Conservation (phyloP, 345 rosid genomes). For the Erysimum cheiranthoides region DNA sequence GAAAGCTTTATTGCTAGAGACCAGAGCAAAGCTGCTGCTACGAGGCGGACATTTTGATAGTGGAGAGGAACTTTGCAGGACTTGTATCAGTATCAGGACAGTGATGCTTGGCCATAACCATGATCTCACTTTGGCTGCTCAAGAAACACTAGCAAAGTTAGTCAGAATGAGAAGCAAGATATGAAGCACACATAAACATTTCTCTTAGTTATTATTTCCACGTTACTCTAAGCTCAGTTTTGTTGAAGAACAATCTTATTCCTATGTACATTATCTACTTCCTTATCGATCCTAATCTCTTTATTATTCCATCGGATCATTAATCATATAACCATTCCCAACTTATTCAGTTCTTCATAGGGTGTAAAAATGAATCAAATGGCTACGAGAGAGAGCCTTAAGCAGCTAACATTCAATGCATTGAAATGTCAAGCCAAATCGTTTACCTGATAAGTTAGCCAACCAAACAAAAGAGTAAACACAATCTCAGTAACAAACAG, state of each 20-base stretch:
- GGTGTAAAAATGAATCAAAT: conserved; percentile 6
- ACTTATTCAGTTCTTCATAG: background rate
- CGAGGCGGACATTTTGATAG: conserved; percentile 89
- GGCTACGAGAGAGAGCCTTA: background rate
- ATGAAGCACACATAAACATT: conserved; percentile 40
- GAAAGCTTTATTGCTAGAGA: conserved; percentile 80
- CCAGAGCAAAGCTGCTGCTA: conserved; percentile 82
- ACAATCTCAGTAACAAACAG: conserved; percentile 43
- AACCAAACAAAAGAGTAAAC: conserved; percentile 28
- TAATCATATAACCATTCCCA: conserved; percentile 14
- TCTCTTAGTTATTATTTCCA: conserved; percentile 22
- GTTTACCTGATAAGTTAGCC: conserved; percentile 13
- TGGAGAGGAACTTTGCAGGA: conserved; percentile 85
- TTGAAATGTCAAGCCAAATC: conserved; percentile 38
- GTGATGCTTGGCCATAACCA: conserved; percentile 95
- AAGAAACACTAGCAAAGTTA: conserved; percentile 85
- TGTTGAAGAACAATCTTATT: conserved; percentile 39
- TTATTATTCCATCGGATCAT: background rate
- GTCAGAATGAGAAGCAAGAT: conserved; percentile 95
- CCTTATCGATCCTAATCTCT: conserved; percentile 19
- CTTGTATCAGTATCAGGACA: conserved; percentile 86
- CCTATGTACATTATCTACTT: conserved; percentile 33
- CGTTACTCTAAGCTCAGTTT: conserved; percentile 30
- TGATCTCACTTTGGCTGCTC: conserved; percentile 83
- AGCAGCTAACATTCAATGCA: conserved; percentile 27